These are phyloP conservation scores for Pleurotus citrinopileatus DNA, from an alignment of 768 basidiomycete species.

Conservation along the genomic window DNA sequence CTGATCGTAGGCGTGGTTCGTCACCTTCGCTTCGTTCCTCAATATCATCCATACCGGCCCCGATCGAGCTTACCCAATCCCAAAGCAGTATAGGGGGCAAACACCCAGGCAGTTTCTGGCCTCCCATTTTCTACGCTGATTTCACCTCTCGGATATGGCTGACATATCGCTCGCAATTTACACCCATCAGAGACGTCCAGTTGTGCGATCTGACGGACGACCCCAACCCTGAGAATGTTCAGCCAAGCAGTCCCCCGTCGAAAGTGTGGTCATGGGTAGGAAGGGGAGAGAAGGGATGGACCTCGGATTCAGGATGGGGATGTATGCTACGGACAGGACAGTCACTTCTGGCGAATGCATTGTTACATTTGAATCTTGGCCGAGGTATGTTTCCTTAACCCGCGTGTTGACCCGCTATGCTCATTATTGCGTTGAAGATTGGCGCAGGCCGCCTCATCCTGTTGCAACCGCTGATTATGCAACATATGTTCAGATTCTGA, in stretches of 20 bases:
- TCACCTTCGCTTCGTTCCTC: slow-evolving; percentile 44
- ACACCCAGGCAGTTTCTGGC: slow-evolving; percentile 61
- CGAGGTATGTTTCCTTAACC: slow-evolving; percentile 26
- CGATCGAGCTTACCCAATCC: background rate
- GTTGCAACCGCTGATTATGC: slow-evolving; percentile 67
- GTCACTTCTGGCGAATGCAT: slow-evolving; percentile 74
- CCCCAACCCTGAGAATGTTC: slow-evolving; percentile 12
- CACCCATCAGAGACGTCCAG: slow-evolving; percentile 69
- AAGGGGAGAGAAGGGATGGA: slow-evolving; percentile 74
- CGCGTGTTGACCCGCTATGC: background rate
- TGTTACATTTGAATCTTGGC: slow-evolving; percentile 74
- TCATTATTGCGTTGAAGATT: slow-evolving; percentile 27
- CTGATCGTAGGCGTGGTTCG: slow-evolving; percentile 22
- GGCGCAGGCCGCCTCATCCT: slow-evolving; percentile 71
- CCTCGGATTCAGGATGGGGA: slow-evolving; percentile 86
- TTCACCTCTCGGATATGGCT: slow-evolving; percentile 89
- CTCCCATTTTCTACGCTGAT: slow-evolving; percentile 81
- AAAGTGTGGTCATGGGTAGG: slow-evolving; percentile 63
- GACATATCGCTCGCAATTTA: slow-evolving; percentile 87
- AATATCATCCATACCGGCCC: slow-evolving; percentile 27
- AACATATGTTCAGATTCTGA: slow-evolving; percentile 85
- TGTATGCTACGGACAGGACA: slow-evolving; percentile 92
- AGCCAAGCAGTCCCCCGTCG: slow-evolving; percentile 29
- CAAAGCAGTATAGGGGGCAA: slow-evolving; percentile 1
- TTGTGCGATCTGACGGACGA: slow-evolving; percentile 32